Base-by-base conservation (phyloP, 257 asterid species). In the Nemophila menziesii region DNA sequence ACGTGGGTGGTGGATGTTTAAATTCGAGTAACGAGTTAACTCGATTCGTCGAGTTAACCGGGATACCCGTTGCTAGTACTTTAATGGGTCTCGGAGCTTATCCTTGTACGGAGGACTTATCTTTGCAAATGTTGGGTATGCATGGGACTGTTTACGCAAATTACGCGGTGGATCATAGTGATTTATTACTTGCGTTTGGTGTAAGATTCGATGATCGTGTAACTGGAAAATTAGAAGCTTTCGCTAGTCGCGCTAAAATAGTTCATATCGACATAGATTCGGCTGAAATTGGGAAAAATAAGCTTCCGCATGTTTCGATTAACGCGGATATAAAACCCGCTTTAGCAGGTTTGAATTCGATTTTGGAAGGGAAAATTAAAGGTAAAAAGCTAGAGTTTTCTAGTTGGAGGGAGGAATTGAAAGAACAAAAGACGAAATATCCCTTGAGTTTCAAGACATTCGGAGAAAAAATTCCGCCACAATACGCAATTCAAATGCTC, bases 131-230 rank as follows among this genome's bases (percentile, higher is more conserved):
- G 46, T 16, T 41, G 12, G 46, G 46, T 3, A 41, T 41, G 46
- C 46, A 41, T 19, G 46, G 46, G 3, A 41, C 46, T 17, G 46
- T 41, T 17, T 41, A 41, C 13, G 46, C 46, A 1, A 41, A 41
- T 41, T 41, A 41, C 22, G 0, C 46, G 10, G 46, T 41, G n/a
- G 46, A 41, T 41, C 18, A 41, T 22, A 41, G 46, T 41, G 46
- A 41, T 41, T 41, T 41, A 8, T 8, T 41, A 24, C 46, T 41
- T 8, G 46, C 46, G 3, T 41, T 41, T 41, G 46, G 46, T 22
- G 46, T 41, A 2, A 41, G 46, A 24, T 41, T 41, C 22, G 46
- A 41, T 41, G 46, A 41, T 41, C 46, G 46, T 41, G 46, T 41
- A 24, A 41, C 46, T 18, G 46, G 46, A 19, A 41, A 18, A 16